Conservation (phyloP, 2,329 filamentous ascomycete genomes). For the Zymoseptoria pseudotritici region DNA sequence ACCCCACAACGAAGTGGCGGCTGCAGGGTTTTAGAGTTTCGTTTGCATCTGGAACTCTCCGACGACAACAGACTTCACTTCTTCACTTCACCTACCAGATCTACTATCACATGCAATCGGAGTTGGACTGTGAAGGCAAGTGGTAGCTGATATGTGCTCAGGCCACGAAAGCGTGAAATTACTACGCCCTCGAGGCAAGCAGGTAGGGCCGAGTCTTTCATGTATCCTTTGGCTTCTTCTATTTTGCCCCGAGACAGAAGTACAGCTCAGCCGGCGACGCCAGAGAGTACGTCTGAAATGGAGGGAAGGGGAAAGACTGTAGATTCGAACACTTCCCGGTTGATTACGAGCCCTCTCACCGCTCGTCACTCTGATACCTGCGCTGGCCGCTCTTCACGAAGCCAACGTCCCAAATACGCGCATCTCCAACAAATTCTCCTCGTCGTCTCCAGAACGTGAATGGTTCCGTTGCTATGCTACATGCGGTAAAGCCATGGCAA, state of each 20-base stretch:
- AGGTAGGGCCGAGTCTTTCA: no score
- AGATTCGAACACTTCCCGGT: no score
- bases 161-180: background rate
- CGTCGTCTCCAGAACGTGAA: no score
- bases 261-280: no score
- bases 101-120: background rate
- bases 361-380: background rate
- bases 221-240: no score
- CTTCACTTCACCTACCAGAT: background rate
- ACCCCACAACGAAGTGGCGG: background rate
- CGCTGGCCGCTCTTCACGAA: background rate
- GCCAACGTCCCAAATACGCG: no score
- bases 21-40: background rate
- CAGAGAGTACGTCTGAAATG: no score
- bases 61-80: background rate
- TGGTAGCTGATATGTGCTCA: background rate
- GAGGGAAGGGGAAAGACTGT: no score
- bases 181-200: background rate
- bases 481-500: no score
- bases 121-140: background rate
- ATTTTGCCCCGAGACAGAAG: no score
- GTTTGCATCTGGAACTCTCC: background rate
- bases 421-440: no score
- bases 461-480: no score
- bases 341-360: background rate